A percentile compares a stretch with the other conserved stretches of the same genome.
Conservation (phyloP, 208 protist species). For the Trypanosoma theileri region DNA sequence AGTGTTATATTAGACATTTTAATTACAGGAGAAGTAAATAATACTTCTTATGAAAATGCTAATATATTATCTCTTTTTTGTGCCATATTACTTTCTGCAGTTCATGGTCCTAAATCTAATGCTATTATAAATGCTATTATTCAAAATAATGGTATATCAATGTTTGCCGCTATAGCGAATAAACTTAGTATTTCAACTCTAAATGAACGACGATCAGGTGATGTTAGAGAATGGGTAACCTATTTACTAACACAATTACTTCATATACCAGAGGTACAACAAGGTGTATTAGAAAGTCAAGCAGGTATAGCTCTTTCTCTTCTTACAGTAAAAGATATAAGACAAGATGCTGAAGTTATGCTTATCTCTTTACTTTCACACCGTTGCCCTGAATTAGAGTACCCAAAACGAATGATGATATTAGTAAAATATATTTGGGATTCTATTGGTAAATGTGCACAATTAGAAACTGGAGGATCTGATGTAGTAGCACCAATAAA, state of each 20-base stretch:
- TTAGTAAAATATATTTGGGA: constrained; percentile 37
- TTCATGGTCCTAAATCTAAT: constrained; percentile 15
- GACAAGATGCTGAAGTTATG: constrained; percentile 27
- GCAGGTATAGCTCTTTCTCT: constrained; percentile 28
- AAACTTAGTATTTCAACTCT: constrained; percentile 3
- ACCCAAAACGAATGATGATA: constrained; percentile 30
- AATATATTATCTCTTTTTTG: constrained; percentile 11
- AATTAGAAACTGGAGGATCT: constrained; percentile 9
- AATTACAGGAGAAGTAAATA: not conserved
- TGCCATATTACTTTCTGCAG: constrained; percentile 18
- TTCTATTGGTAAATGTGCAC: constrained; percentile 30
- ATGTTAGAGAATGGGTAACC: constrained; percentile 24
- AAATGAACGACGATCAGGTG: not conserved
- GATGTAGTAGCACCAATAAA: not conserved
- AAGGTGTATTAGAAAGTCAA: constrained; percentile 14
- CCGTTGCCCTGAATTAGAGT: constrained; percentile 18
- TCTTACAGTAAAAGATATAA: constrained; percentile 22
- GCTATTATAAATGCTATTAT: constrained; percentile 15
- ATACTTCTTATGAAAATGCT: not conserved
- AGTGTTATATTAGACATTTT: constrained; percentile 23
- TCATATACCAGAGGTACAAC: constrained; percentile 16
- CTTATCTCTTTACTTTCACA: constrained; percentile 36
- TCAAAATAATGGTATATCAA: constrained; percentile 18
- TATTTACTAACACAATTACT: constrained; percentile 31
- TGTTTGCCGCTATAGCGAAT: constrained; percentile 12